Percentiles rank a stretch among this genome's conserved stretches.
These are phyloP conservation scores for Talaromyces ruber DNA, from an alignment of 495 filamentous ascomycete genomes.

Conservation along the genomic window DNA sequence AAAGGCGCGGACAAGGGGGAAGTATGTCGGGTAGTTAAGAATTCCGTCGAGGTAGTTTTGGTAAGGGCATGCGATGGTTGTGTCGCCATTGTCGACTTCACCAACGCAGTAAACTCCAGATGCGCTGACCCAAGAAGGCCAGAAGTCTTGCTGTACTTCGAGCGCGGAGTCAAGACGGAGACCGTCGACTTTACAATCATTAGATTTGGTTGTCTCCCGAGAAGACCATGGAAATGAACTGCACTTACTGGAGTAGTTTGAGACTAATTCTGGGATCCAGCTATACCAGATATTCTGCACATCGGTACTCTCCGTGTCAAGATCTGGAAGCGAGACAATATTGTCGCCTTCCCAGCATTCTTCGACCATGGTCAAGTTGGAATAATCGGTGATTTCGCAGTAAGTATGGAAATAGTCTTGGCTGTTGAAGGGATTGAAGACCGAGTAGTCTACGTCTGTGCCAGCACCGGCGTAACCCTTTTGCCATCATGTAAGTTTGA, in stretches of 20 bases:
- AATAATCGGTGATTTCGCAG: constrained; percentile 58
- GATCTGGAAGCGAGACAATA: constrained; percentile 55
- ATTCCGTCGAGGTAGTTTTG: constrained; percentile 52
- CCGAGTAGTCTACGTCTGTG: constrained; percentile 48
- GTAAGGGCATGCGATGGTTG: constrained; percentile 54
- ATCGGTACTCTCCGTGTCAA: constrained; percentile 52
- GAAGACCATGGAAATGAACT: not conserved
- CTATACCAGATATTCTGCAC: constrained; percentile 51
- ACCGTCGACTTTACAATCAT: constrained; percentile 48
- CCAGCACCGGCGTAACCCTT: constrained; percentile 49
- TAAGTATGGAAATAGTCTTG: constrained; percentile 55
- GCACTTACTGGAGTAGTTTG: constrained; percentile 52
- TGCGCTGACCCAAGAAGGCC: constrained; percentile 50
- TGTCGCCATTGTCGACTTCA: constrained; percentile 59
- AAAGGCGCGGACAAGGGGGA: constrained; percentile 54
- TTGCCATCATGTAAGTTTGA: not conserved
- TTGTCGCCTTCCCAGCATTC: constrained; percentile 60
- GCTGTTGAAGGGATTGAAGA: constrained; percentile 58
- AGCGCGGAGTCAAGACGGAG: constrained; percentile 70
- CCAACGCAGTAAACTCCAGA: constrained; percentile 65
- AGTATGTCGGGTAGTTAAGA: constrained; percentile 57
- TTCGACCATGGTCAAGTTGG: constrained; percentile 37
- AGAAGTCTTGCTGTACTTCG: constrained; percentile 66
- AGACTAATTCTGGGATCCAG: constrained; percentile 58
- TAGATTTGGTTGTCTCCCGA: not conserved